phyloP scores from a whole-genome alignment of 1,139 yeast species.

The Cylindricascospora bacillispora region DNA sequence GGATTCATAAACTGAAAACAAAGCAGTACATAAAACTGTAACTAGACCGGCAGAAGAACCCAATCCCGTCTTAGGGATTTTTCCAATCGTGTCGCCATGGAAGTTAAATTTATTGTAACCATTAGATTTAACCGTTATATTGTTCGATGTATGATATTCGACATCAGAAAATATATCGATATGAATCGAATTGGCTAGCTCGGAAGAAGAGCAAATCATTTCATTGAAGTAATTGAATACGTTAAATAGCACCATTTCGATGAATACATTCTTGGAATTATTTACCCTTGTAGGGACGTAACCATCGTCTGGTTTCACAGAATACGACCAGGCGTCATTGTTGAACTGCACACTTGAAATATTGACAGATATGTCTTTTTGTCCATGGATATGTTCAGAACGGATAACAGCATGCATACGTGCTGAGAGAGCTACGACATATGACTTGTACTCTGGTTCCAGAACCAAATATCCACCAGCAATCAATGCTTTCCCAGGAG shows the following conservation, averaged over 20 bases:
- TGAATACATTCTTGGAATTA: slow-evolving; percentile 54
- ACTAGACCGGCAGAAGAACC: slow-evolving; percentile 96
- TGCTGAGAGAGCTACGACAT: slow-evolving; percentile 78
- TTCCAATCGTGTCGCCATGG: slow-evolving; percentile 46
- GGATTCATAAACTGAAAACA: slow-evolving; percentile 37
- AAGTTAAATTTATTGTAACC: slow-evolving; percentile 38
- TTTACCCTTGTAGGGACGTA: slow-evolving; percentile 21
- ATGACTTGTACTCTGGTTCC: slow-evolving; percentile 61
- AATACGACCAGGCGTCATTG: slow-evolving; percentile 58
- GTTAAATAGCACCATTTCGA: slow-evolving; percentile 47
- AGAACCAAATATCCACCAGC: slow-evolving; percentile 93
- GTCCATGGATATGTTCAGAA: slow-evolving; percentile 8
- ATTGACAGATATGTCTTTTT: slow-evolving; percentile 25
- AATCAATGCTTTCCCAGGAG: slow-evolving; percentile 88
- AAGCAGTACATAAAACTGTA: slow-evolving; percentile 62
- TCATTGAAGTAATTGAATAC: slow-evolving; percentile 42
- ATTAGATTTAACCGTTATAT: slow-evolving; percentile 28
- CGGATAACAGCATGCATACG: slow-evolving; percentile 71
- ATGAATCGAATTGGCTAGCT: slow-evolving; percentile 20
- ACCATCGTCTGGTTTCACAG: slow-evolving; percentile 11
- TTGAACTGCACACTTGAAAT: slow-evolving; percentile 72
- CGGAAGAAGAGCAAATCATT: not conserved
- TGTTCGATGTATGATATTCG: slow-evolving; percentile 73
- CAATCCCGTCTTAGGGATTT: slow-evolving; percentile 85
- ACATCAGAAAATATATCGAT: slow-evolving; percentile 73